These are phyloP conservation scores for Tulasnella sp. DNA, from an alignment of 768 basidiomycete genomes.

Conservation along the genomic window DNA sequence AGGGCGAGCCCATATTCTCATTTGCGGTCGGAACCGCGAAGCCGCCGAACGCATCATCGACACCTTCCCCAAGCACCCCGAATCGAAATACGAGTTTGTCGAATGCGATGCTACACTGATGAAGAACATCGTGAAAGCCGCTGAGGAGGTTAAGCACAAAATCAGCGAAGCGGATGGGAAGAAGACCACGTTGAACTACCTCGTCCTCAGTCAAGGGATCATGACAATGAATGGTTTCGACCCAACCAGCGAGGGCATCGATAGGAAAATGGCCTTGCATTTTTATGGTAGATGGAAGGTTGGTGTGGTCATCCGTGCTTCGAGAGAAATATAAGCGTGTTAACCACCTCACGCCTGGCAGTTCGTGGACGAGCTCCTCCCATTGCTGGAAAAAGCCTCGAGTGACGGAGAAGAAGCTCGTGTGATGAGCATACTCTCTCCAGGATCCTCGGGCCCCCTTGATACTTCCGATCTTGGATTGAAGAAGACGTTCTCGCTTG, in stretches of 20 bases:
- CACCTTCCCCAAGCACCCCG: slow-evolving; percentile 26
- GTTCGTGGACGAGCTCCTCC: slow-evolving; percentile 29
- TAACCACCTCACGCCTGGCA: not conserved
- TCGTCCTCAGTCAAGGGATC: slow-evolving; percentile 29
- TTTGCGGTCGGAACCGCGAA: slow-evolving; percentile 32
- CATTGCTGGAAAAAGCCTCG: slow-evolving; percentile 27
- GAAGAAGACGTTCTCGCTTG: slow-evolving; percentile 25
- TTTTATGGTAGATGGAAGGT: slow-evolving; percentile 31
- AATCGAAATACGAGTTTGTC: slow-evolving; percentile 37
- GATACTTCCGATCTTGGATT: slow-evolving; percentile 24
- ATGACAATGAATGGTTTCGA: slow-evolving; percentile 27
- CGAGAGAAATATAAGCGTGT: not conserved
- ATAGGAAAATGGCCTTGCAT: slow-evolving; percentile 30
- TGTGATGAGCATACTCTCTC: slow-evolving; percentile 18
- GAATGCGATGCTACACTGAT: slow-evolving; percentile 36
- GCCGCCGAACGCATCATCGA: slow-evolving; percentile 33
- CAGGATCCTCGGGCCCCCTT: not conserved
- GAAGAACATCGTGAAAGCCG: slow-evolving; percentile 29
- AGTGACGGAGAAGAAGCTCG: slow-evolving; percentile 29
- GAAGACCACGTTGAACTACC: slow-evolving; percentile 22
- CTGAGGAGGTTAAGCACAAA: not conserved
- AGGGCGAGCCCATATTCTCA: slow-evolving; percentile 31
- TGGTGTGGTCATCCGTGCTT: not conserved
- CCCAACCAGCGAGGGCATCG: slow-evolving; percentile 30
- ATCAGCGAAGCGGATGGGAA: not conserved